These are phyloP conservation scores for Auriscalpium vulgare DNA, from an alignment of 768 basidiomycete genomes.

Conservation along the genomic window DNA sequence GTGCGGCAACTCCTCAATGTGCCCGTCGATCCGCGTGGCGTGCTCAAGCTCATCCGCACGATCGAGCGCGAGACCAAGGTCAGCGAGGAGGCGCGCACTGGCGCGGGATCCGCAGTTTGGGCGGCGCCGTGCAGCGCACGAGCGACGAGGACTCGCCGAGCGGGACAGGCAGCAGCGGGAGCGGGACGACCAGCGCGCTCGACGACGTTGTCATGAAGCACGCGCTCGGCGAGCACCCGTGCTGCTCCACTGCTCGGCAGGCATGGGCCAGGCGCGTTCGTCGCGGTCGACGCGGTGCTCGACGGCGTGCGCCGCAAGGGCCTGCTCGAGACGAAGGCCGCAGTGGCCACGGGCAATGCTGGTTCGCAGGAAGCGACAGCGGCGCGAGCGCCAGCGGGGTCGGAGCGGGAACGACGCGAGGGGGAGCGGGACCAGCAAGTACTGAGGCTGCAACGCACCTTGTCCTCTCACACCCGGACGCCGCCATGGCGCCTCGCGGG, in stretches of 20 bases:
- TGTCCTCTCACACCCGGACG: too few relatives aligned
- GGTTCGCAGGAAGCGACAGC: too few relatives aligned
- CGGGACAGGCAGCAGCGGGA: slow-evolving; percentile 8
- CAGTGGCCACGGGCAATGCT: not conserved
- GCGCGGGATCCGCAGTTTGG: not conserved
- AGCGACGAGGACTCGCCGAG: slow-evolving; percentile 6
- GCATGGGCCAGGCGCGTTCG: slow-evolving; percentile 91
- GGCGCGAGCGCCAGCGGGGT: slow-evolving; percentile 7
- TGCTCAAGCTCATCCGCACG: slow-evolving; percentile 68
- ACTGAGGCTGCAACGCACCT: too few relatives aligned
- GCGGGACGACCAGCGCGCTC: slow-evolving; percentile 1
- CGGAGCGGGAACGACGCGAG: not conserved
- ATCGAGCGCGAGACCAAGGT: slow-evolving; percentile 34
- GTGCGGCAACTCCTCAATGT: too few relatives aligned
- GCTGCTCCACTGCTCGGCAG: slow-evolving; percentile 86
- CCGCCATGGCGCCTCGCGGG: too few relatives aligned
- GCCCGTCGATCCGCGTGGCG: slow-evolving; percentile 70
- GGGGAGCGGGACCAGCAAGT: slow-evolving; percentile 11
- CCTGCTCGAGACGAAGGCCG: too few relatives aligned
- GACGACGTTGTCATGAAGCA: slow-evolving; percentile 45
- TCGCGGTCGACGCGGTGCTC: slow-evolving; percentile 80
- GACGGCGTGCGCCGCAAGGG: slow-evolving; percentile 52
- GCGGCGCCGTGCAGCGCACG: slow-evolving; percentile 3
- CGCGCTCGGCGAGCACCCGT: slow-evolving; percentile 48
- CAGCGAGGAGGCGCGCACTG: slow-evolving; percentile 13